phyloP scores from a whole-genome alignment of 768 basidiomycete species.

The Calvatia gigantea region DNA sequence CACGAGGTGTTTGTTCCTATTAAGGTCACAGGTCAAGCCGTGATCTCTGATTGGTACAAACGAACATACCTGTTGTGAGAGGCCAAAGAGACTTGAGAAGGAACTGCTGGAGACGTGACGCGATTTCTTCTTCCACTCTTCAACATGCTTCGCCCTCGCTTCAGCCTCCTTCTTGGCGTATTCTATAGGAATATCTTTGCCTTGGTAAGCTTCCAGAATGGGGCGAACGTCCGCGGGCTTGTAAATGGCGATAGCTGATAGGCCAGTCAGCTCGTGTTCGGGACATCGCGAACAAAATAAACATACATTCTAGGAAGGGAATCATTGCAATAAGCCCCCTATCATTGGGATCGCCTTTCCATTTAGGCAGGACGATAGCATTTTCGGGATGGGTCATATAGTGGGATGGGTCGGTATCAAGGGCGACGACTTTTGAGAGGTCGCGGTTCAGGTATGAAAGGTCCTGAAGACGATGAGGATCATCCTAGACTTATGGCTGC shows the following conservation, averaged over 20 bases:
- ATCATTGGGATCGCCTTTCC: conserved; percentile 73
- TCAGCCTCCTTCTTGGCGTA: conserved; percentile 88
- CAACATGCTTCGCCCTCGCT: conserved; percentile 70
- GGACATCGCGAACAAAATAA: background rate
- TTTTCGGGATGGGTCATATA: conserved; percentile 83
- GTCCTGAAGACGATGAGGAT: conserved; percentile 48
- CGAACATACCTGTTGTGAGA: conserved; percentile 22
- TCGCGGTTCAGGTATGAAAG: conserved; percentile 94
- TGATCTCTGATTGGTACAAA: too few relatives aligned
- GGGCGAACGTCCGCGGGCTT: conserved; percentile 84
- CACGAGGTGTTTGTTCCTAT: conserved; percentile 20
- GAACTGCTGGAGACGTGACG: conserved; percentile 30
- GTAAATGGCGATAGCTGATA: conserved; percentile 87
- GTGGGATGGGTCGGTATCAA: conserved; percentile 85
- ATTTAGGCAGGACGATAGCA: conserved; percentile 76
- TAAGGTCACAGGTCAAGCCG: background rate
- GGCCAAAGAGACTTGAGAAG: conserved; percentile 38
- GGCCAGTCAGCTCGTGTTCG: background rate
- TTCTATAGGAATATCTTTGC: conserved; percentile 85
- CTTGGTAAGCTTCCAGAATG: conserved; percentile 79
- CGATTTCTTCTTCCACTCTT: conserved; percentile 69
- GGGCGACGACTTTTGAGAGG: conserved; percentile 80
- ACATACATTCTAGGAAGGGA: conserved; percentile 90
- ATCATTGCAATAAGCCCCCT: conserved; percentile 87
- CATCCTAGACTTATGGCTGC: too few relatives aligned